Evolutionary conservation across 1,284 basidiomycete genomes (phyloP).

Genomic region (Polyporus tsugae): DNA sequence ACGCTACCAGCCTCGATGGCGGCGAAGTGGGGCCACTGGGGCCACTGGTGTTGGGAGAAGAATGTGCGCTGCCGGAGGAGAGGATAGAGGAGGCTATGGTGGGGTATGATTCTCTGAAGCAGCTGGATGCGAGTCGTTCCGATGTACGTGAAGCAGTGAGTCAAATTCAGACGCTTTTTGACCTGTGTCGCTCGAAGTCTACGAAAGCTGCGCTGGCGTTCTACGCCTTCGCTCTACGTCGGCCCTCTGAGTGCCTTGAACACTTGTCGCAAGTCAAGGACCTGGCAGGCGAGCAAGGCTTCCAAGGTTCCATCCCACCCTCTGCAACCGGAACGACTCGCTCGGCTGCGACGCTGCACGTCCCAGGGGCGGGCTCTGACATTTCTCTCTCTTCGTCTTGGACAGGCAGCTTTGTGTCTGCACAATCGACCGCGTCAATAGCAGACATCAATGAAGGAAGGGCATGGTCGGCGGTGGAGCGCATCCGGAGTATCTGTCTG

Average conservation of each 20-base stretch:
- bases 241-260: constrained; percentile 67
- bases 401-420: constrained; percentile 56
- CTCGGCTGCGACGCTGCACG: constrained; percentile 50
- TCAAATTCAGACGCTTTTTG: constrained; percentile 18
- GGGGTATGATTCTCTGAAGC: constrained; percentile 61
- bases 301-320: constrained; percentile 58
- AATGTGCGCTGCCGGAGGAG: constrained; percentile 64
- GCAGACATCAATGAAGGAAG: constrained; percentile 68
- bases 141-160: constrained; percentile 58
- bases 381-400: constrained; percentile 55
- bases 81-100: constrained; percentile 58
- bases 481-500: constrained; percentile 71
- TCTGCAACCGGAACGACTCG: constrained; percentile 52
- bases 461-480: constrained; percentile 71
- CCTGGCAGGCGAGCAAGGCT: constrained; percentile 56
- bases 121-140: constrained; percentile 57
- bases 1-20: constrained; percentile 50
- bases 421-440: constrained; percentile 48
- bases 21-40: constrained; percentile 50
- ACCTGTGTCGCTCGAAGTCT: constrained; percentile 50
- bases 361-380: constrained; percentile 44
- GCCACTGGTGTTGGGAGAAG: constrained; percentile 56
- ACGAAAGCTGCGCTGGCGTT: constrained; percentile 74
- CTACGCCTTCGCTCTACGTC: constrained; percentile 78
- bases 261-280: constrained; percentile 66